phyloP scores from a whole-genome alignment of 805 yeast species.

The Yamadazyma akitaensis region DNA sequence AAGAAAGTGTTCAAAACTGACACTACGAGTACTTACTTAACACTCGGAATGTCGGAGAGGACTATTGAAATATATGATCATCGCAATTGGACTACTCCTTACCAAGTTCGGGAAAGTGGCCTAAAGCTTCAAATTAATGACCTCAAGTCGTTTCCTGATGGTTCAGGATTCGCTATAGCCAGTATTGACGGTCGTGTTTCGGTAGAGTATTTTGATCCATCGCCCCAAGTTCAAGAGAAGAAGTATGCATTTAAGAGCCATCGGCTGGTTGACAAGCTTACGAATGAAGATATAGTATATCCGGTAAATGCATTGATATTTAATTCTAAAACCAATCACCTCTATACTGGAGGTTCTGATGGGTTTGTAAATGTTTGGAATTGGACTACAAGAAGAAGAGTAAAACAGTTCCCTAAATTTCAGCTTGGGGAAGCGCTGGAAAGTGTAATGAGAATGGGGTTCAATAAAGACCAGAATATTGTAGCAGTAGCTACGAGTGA shows the following conservation, averaged over 20 bases:
- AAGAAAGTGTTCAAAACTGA: constrained; percentile 66
- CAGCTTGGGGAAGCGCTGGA: constrained; percentile 13
- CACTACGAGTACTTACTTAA: constrained; percentile 39
- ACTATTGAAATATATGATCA: constrained; percentile 56
- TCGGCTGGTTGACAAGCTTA: constrained; percentile 37
- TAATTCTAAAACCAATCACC: constrained; percentile 32
- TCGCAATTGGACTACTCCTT: constrained; percentile 42
- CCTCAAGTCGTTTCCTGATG: constrained; percentile 50
- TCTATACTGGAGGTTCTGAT: constrained; percentile 54
- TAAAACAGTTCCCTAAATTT: constrained; percentile 30
- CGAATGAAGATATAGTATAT: constrained; percentile 48
- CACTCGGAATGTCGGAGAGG: constrained; percentile 54
- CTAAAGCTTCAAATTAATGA: constrained; percentile 63
- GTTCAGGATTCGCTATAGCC: constrained; percentile 59
- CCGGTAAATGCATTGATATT: constrained; percentile 51
- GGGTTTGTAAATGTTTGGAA: constrained; percentile 52
- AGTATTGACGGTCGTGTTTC: constrained; percentile 84
- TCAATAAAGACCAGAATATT: constrained; percentile 16
- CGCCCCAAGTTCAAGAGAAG: constrained; percentile 38
- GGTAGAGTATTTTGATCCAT: constrained; percentile 60
- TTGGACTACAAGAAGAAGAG: constrained; percentile 40
- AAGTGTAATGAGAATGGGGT: constrained; percentile 23
- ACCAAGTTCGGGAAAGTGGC: constrained; percentile 57
- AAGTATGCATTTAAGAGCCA: constrained; percentile 85
- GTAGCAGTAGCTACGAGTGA: constrained; percentile 43